Conservation (phyloP, 768 basidiomycete species). For the Podaxis sp. region DNA sequence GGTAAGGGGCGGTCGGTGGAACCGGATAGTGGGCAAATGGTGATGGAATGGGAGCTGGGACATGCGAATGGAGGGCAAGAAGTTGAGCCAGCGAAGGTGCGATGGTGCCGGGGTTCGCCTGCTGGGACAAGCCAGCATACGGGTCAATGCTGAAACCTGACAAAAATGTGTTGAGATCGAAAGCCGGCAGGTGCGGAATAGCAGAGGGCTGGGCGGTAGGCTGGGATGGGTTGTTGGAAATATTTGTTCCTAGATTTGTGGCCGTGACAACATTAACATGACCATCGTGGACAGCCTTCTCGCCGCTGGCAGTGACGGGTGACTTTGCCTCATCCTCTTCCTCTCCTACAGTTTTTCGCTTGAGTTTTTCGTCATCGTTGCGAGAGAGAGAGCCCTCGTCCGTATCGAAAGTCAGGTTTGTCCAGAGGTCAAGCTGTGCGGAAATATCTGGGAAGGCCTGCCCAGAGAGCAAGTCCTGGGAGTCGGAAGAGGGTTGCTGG, state of each 20-base stretch:
- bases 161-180: constrained; percentile 41
- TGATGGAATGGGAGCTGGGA: constrained; percentile 24
- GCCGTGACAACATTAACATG: constrained; percentile 62
- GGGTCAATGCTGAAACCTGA: constrained; percentile 44
- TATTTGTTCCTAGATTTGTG: constrained; percentile 37
- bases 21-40: constrained; percentile 20
- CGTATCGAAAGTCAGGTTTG: constrained; percentile 75
- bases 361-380: constrained; percentile 35
- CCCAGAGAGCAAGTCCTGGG: constrained; percentile 60
- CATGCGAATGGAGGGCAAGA: constrained; percentile 53
- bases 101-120: constrained; percentile 30
- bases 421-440: constrained; percentile 83
- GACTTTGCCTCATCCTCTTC: constrained; percentile 45
- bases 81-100: constrained; percentile 70
- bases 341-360: constrained; percentile 39
- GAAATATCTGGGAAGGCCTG: constrained; percentile 72
- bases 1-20: constrained; percentile 25
- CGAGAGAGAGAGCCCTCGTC: constrained; percentile 57
- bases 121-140: constrained; percentile 30
- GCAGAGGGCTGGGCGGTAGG: constrained; percentile 32
- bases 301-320: constrained; percentile 27
- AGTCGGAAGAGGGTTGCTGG: constrained; percentile 42
- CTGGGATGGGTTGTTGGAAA: constrained; percentile 24
- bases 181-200: constrained; percentile 33
- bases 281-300: constrained; percentile 49